Percentiles rank a stretch among this genome's conserved stretches.
These are phyloP conservation scores for Coemansia sp. DNA, from an alignment of 192 early-diverging fungal species.

Conservation along the genomic window DNA sequence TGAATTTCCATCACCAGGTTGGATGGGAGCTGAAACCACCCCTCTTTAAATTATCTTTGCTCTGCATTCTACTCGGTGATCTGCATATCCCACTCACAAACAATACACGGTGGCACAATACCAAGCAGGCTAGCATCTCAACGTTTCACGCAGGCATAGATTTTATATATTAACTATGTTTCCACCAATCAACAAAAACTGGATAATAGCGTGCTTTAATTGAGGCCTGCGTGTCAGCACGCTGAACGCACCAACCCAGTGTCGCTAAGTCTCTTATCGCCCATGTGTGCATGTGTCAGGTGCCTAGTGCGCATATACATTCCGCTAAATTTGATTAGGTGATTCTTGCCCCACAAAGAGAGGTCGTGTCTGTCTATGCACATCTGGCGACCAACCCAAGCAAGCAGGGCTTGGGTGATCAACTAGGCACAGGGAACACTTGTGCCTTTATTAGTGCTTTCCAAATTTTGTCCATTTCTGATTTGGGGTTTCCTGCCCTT, in stretches of 20 bases:
- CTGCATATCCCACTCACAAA: background rate
- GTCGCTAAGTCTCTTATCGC: background rate
- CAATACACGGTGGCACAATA: background rate
- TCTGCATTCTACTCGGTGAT: background rate
- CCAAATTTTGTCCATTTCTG: background rate
- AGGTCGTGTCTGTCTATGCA: background rate
- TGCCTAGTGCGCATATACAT: background rate
- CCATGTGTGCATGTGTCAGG: background rate
- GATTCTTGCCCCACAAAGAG: background rate
- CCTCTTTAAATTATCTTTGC: background rate
- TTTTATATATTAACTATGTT: background rate
- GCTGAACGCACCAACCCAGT: background rate
- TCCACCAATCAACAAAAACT: background rate
- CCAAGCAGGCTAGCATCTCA: background rate
- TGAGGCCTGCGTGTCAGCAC: background rate
- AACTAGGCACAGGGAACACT: background rate
- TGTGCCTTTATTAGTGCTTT: background rate
- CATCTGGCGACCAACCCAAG: background rate
- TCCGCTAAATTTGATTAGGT: background rate
- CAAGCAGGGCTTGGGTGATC: background rate
- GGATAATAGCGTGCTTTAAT: constrained; percentile 10
- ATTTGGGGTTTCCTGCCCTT: background rate
- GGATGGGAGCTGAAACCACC: background rate
- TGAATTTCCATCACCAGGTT: background rate
- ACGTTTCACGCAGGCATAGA: background rate